Percentiles rank a stretch among this genome's conserved stretches.
phyloP scores from a whole-genome alignment of 768 basidiomycete species.

The Tylopilus intermedius region DNA sequence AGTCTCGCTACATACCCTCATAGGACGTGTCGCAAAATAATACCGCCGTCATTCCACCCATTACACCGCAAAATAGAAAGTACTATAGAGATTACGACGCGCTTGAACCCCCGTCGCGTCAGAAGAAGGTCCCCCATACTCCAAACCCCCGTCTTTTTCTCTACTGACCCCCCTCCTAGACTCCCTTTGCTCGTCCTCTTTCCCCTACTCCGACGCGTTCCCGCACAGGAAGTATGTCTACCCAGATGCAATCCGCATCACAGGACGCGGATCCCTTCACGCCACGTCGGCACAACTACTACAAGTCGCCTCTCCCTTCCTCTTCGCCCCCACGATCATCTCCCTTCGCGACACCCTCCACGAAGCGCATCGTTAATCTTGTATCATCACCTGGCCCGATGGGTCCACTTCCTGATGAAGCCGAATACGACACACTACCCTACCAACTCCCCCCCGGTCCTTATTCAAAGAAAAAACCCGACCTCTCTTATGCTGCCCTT shows the following conservation, averaged over 20 bases:
- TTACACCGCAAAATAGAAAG: slow-evolving; percentile 57
- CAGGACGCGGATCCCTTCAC: slow-evolving; percentile 44
- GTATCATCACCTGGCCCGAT: slow-evolving; percentile 84
- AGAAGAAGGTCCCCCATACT: slow-evolving; percentile 22
- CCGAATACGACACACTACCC: slow-evolving; percentile 62
- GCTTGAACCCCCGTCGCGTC: slow-evolving; percentile 29
- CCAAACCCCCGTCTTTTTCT: neutral
- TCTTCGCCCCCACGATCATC: slow-evolving; percentile 60
- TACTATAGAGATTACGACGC: slow-evolving; percentile 49
- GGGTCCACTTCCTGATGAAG: slow-evolving; percentile 58
- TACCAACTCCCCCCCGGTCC: slow-evolving; percentile 81
- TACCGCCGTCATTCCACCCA: slow-evolving; percentile 31
- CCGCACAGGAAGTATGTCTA: slow-evolving; percentile 29
- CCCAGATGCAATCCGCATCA: slow-evolving; percentile 23
- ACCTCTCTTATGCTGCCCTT: slow-evolving; percentile 88
- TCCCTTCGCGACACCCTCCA: slow-evolving; percentile 58
- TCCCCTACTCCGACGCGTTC: slow-evolving; percentile 42
- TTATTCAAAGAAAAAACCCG: slow-evolving; percentile 74
- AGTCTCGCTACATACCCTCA: slow-evolving; percentile 12
- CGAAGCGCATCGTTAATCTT: slow-evolving; percentile 56
- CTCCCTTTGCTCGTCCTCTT: slow-evolving; percentile 34
- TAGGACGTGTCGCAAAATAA: slow-evolving; percentile 30
- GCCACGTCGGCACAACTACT: slow-evolving; percentile 42
- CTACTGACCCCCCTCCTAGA: slow-evolving; percentile 12
- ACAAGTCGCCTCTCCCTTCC: slow-evolving; percentile 49